Evolutionary conservation across 257 asterid genomes (phyloP), one percentile per base, ranked within the genome.

Genomic region (Nicotiana obtusifolia): DNA sequence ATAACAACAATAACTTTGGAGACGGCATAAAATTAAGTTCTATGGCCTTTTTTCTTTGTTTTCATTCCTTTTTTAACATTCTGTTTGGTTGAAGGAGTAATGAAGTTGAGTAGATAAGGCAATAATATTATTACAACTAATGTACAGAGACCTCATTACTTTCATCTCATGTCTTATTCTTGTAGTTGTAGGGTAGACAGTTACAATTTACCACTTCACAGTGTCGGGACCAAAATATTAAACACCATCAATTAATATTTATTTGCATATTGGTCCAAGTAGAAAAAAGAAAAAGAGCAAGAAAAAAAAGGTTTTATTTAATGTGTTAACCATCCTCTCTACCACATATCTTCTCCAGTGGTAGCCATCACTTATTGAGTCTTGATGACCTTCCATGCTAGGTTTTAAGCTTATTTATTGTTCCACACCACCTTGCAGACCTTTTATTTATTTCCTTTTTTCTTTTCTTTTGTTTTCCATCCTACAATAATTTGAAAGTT

Each of bases 181-280:
- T 69, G 6, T 19, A 69, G 31, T 22, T 37, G 44, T n/a, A 37
- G 77, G 77, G 56, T 37, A 37, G n/a, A 41, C 47, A 41, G 0
- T 20, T 37, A 37, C 56, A 69, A 69, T 37, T n/a, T 71, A 71
- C 78, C 26, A 44, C 59, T 71, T 44, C 22, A 10, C 24, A 56
- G 24, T 56, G 59, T 44, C 37, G 24, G 78, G 78, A 71, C 78
- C 78, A 71, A 44, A 44, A 44, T 71, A 71, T 71, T 71, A 22
- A 44, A 44, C n/a, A 14, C 37, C 35, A 37, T 37, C 33, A 11
- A 69, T 69, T 19, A 54, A 44, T 44, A 44, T 14, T 22, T 54
- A 44, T 71, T 71, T 14, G 37, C 20, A 20, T 71, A 71, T 44
- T 71, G 78, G 56, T 15, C 78, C 78, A 19, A 68, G 31, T 14